Evolutionary conservation across 2,329 filamentous ascomycete genomes (phyloP), one percentile per base, ranked within the genome.

Genomic region (Cladosporium oxysporum): DNA sequence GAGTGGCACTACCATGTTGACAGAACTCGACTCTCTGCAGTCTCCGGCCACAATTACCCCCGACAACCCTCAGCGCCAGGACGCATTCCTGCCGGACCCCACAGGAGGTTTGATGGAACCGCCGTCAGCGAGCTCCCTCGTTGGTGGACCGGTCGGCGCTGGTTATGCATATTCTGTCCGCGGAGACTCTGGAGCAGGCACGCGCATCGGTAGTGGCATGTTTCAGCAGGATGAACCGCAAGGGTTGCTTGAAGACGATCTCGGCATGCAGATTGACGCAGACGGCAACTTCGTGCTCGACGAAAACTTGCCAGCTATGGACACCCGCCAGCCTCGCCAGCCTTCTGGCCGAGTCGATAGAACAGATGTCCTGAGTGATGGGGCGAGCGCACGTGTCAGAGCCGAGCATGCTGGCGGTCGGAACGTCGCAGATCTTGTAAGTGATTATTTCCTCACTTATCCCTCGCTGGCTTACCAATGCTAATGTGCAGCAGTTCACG

Each of bases 221-320:
- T 59, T 65, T 18, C 63, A 53, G 23, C 53, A 58, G 23, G 55
- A 65, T 37, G 84, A 87, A n/a, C 79, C 82, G 26, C 83, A 84
- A 6, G 57, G 52, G 2, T 50, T 69, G 18, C 57, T 71, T 5
- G 71, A 72, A 28, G 72, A 74, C 23, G 72, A 73, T 35, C 69
- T 75, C 12, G 73, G 71, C 62, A 88, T 90, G 70, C 83, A 82
- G 44, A 84, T 90, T 69, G 87, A 88, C 69, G 85, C 83, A 16
- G 83, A 90, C 67, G 88, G 87, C 8, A 84, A 86, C 68, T 76
- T 90, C 23, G 58, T 62, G 12, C 65, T 73, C 33, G 69, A 62
- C 14, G 68, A 69, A 26, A 57, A 65, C 8, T 8, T 65, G 47
- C 55, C 61, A n/a, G 26, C 50, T 18, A 64, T 21, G 16, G n/a